A percentile compares a stretch with the other conserved stretches of the same genome.
These are phyloP conservation scores for Nannizzia gypsea DNA, from an alignment of 2,329 filamentous ascomycete genomes.

Conservation along the genomic window DNA sequence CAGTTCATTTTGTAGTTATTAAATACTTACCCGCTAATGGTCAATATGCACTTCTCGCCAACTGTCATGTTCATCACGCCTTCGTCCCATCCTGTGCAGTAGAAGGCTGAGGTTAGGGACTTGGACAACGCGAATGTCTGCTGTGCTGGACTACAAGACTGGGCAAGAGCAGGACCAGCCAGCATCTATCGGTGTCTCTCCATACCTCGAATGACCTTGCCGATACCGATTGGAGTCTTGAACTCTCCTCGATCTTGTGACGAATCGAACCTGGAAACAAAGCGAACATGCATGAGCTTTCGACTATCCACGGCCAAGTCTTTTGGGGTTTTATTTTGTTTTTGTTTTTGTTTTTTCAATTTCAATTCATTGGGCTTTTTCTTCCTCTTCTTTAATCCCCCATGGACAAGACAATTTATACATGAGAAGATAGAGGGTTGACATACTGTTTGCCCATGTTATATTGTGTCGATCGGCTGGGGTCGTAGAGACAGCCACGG, in stretches of 20 bases:
- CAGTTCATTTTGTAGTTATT: not conserved
- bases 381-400: not conserved
- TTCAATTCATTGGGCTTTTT: not conserved
- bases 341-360: not conserved
- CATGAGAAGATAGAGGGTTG: not conserved
- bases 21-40: slow-evolving; percentile 57
- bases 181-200: not conserved
- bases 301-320: not conserved
- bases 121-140: not conserved
- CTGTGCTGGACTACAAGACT: not conserved
- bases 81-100: slow-evolving; percentile 62
- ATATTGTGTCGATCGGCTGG: slow-evolving; percentile 47
- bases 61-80: slow-evolving; percentile 76
- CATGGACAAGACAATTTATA: not conserved
- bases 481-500: slow-evolving; percentile 69
- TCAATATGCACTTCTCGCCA: slow-evolving; percentile 78
- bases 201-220: slow-evolving; percentile 75
- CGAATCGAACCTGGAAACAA: slow-evolving; percentile 63
- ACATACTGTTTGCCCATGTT: slow-evolving; percentile 58
- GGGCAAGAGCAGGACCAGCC: not conserved
- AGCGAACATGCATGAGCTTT: slow-evolving; percentile 7
- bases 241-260: slow-evolving; percentile 65
- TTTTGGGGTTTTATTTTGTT: too few relatives aligned
- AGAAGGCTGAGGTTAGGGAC: slow-evolving; percentile 7
- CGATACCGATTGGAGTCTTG: slow-evolving; percentile 64